Conservation (phyloP, 75 land plant species). For the Pinus tabuliformis region DNA sequence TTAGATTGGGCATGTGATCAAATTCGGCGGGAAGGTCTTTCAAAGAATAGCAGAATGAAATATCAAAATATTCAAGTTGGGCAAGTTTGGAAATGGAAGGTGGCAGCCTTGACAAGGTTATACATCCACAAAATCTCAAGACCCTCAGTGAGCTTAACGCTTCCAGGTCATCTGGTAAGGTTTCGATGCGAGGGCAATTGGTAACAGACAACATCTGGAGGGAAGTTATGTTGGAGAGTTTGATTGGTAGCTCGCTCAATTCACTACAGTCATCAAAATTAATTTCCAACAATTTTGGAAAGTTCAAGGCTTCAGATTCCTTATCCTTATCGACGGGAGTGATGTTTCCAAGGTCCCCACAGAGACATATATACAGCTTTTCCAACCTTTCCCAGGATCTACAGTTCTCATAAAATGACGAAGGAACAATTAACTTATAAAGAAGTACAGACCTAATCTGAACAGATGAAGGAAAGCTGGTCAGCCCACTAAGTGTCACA, state of each 20-base stretch:
- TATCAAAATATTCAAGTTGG: constrained; percentile 36
- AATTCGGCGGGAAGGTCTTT: constrained; percentile 37
- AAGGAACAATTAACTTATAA: constrained; percentile 24
- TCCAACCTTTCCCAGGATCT: constrained; percentile 18
- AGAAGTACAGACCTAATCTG: constrained; percentile 46
- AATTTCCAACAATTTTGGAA: constrained; percentile 44
- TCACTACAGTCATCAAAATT: constrained; percentile 47
- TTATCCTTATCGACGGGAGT: not conserved
- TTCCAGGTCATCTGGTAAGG: constrained; percentile 40
- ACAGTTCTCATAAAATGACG: constrained; percentile 16
- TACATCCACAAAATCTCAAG: constrained; percentile 42
- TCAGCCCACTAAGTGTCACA: constrained; percentile 23
- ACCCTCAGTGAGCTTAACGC: constrained; percentile 21
- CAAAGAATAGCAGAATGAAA: constrained; percentile 42
- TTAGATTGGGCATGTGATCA: constrained; percentile 21
- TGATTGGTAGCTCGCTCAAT: constrained; percentile 31
- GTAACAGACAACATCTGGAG: constrained; percentile 40
- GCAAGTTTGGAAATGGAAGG: constrained; percentile 21
- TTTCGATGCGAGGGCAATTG: constrained; percentile 34
- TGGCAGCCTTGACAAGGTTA: constrained; percentile 31
- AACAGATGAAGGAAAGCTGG: constrained; percentile 23
- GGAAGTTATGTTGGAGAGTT: constrained; percentile 20
- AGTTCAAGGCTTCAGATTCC: constrained; percentile 14
- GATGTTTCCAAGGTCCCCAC: constrained; percentile 19
- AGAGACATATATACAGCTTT: constrained; percentile 38